These are phyloP conservation scores for Cocos nucifera DNA, from an alignment of 176 grass and related monocot genomes.

Conservation along the genomic window DNA sequence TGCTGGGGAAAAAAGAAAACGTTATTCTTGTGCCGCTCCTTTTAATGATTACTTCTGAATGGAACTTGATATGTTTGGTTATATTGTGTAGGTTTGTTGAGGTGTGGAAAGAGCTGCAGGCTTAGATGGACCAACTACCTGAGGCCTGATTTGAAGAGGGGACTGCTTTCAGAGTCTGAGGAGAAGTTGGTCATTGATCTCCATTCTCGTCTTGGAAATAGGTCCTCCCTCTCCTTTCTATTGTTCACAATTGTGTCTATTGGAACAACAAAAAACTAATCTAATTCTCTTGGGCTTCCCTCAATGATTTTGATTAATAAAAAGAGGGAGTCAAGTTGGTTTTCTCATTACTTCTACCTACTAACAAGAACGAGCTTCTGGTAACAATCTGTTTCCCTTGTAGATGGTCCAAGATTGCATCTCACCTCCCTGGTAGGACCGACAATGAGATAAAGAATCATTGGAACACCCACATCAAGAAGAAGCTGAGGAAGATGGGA, in stretches of 20 bases:
- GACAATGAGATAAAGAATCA: conserved; percentile 30
- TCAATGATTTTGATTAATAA: too few relatives aligned
- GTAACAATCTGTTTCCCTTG: not conserved
- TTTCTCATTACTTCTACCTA: too few relatives aligned
- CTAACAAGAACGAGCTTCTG: too few relatives aligned
- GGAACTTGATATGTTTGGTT: too few relatives aligned
- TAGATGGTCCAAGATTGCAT: conserved; percentile 29
- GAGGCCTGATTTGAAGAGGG: conserved; percentile 25
- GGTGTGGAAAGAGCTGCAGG: conserved; percentile 30
- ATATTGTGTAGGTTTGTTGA: conserved; percentile 8
- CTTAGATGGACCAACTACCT: conserved; percentile 27
- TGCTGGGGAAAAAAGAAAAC: too few relatives aligned
- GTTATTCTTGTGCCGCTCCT: too few relatives aligned
- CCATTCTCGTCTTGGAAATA: conserved; percentile 25
- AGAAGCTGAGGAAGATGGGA: conserved; percentile 27
- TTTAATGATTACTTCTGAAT: too few relatives aligned
- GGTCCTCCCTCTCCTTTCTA: not conserved
- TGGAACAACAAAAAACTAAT: not conserved
- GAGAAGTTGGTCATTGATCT: conserved; percentile 17
- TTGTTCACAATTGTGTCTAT: too few relatives aligned
- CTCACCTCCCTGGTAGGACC: conserved; percentile 23
- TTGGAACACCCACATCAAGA: conserved; percentile 32
- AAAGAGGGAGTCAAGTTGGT: too few relatives aligned
- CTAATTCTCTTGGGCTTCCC: too few relatives aligned
- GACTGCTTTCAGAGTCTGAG: conserved; percentile 10